Base-by-base conservation (phyloP, 2,329 filamentous ascomycete genomes). In the Truncatella angustata region DNA sequence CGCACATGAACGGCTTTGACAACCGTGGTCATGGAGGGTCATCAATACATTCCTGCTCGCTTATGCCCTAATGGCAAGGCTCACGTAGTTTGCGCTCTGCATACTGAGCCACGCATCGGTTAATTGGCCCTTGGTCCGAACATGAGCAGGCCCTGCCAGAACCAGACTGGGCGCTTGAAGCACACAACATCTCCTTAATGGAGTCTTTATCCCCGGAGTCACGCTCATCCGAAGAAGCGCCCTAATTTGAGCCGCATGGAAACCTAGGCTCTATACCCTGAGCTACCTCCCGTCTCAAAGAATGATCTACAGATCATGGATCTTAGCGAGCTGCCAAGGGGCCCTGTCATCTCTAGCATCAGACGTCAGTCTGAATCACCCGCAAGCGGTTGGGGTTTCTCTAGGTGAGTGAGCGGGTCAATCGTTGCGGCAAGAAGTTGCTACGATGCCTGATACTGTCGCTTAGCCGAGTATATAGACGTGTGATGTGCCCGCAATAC, bases 331-430 rank as follows among this genome's bases (percentile, higher is more conserved):
- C 51, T 30, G 47, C 36, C 37, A 48, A 48, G 57, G 55, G 47
- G 39, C 40, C 49, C 58, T 58, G 49, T 39, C 54, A 42, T 50
- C 52, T 56, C 56, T 7, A 46, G 56, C 51, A 54, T 58, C 57
- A 62, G 60, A 63, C 58, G 50, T 57, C 58, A 52, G 56, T 54
- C 55, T 55, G 56, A 57, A 60, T 51, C 50, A 20, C 47, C 53
- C 60, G 56, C 56, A 51, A 57, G 51, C 45, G 37, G 6, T 23
- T 37, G 40, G 10, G n/a, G 46, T 26, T 7, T 12, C 16, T 23
- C 18, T 36, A 26, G 24, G 47, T 30, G 42, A 26, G 28, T 18
- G 47, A 32, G 35, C 47, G 47, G 21, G 23, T 28, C 47, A 30
- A 6, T 9, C 26, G 16, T n/a, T 36, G 30, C 20, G 47, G 23